phyloP scores from a whole-genome alignment of 1,139 yeast genomes.

The Nakaseomyces nivariensis region DNA sequence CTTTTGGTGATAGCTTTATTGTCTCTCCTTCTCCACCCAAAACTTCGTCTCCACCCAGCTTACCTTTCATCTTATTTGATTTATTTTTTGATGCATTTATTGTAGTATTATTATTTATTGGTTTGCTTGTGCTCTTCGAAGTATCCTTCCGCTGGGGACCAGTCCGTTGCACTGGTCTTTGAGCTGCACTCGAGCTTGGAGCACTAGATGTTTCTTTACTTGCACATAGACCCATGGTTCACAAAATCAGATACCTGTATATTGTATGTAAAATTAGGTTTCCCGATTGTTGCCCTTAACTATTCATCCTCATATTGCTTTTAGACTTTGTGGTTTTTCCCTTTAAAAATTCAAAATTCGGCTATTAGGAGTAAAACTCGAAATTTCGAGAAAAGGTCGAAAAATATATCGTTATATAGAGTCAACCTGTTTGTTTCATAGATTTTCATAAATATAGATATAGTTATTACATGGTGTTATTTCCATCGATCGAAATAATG shows the following conservation, averaged over 20 bases:
- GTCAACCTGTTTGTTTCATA: background rate
- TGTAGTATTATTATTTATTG: no score
- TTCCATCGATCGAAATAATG: background rate
- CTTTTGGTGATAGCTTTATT: conserved; percentile 13
- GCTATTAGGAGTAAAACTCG: no score
- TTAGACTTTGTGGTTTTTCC: background rate
- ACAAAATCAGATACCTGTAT: no score
- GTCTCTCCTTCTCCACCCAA: background rate
- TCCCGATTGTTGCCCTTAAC: no score
- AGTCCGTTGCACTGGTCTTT: conserved; percentile 2
- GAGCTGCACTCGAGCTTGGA: background rate
- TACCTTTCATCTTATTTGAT: background rate
- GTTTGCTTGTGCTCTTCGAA: background rate
- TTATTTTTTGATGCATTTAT: background rate
- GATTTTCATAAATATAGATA: no score
- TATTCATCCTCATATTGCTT: no score
- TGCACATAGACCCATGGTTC: conserved; percentile 22
- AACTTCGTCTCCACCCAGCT: conserved; percentile 2
- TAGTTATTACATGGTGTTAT: background rate
- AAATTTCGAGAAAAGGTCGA: no score
- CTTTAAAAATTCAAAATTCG: no score
- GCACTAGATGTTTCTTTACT: conserved; percentile 13
- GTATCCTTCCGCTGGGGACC: conserved; percentile 3
- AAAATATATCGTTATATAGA: no score
- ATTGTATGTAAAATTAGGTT: no score